Evolutionary conservation across 306 rosid genomes (phyloP), one percentile per base, ranked within the genome.

Genomic region (Coriaria nepalensis): DNA sequence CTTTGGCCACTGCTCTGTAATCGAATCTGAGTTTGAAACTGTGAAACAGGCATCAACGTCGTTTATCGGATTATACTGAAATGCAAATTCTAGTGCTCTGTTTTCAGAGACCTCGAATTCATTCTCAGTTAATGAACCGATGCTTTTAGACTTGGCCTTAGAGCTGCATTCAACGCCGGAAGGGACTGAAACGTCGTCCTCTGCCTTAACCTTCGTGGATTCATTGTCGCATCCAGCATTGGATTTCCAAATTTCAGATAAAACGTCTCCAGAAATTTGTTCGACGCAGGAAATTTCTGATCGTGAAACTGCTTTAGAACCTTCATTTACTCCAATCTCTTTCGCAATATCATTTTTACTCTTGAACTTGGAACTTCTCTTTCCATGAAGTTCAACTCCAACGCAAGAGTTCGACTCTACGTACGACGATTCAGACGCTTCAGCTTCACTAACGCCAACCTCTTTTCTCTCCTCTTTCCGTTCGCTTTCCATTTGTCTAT

Each of bases 331-430:
- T 49, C 53, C 66, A 4, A 12, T 59, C 15, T 33, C 67, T 45
- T 69, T 62, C 58, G 10, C 20, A 50, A 45, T 59, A 39, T 52
- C 61, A 44, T 53, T 61, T n/a, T 52, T 52, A 14, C 47, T 56
- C 66, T 81, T 84, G 46, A 62, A 61, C 57, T 69, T 76, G 52
- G 69, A 50, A 49, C 47, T 78, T 15, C 69, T 69, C 41, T 50
- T 57, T 8, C 48, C 42, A 5, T 45, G 8, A 49, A 14, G 43
- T 10, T 38, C 70, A 55, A 58, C 62, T 43, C 32, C 63, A 47
- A 62, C 66, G 37, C 79, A 74, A 13, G 73, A 74, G 60, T 49
- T 81, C 2, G 98, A 90, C 47, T 84, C 94, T 62, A 85, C 98
- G 9, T 95, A 90, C 40, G 98, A 84, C 43, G 73, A 64, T 55